Evolutionary conservation across 2,329 filamentous ascomycete genomes (phyloP).

Genomic region (Helminthosporium solani): DNA sequence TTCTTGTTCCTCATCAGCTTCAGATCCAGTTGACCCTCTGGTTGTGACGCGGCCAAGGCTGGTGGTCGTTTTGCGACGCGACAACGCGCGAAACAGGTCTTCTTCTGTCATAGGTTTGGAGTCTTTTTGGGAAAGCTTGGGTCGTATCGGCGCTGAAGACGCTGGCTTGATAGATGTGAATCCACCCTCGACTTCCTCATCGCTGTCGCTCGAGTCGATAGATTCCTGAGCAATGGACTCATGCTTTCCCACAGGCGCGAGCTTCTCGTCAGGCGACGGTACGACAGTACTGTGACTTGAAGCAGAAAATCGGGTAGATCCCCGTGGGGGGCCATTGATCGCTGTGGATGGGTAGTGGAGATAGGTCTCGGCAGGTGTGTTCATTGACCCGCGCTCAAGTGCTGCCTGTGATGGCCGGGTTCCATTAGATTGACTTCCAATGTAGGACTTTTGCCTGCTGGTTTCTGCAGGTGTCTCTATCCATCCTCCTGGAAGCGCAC

Average conservation of each 20-base stretch:
- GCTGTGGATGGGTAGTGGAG: constrained; percentile 14
- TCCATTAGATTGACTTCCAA: constrained; percentile 11
- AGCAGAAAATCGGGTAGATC: constrained; percentile 8
- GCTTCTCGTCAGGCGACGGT: constrained; percentile 14
- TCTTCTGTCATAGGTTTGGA: constrained; percentile 50
- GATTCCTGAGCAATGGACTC: constrained; percentile 4
- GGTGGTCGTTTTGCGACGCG: constrained; percentile 49
- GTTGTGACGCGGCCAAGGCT: constrained; percentile 28
- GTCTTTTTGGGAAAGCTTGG: constrained; percentile 17
- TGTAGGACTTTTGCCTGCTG: constrained; percentile 25
- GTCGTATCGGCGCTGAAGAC: constrained; percentile 15
- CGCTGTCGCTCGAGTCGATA: constrained; percentile 11
- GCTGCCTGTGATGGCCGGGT: constrained; percentile 6
- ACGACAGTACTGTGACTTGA: constrained; percentile 16
- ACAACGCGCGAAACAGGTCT: constrained; percentile 53
- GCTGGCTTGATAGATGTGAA: constrained; percentile 25
- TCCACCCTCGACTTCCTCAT: constrained; percentile 20
- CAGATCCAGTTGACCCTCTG: constrained; percentile 20
- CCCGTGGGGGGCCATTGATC: neutral
- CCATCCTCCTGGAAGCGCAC: constrained; percentile 39
- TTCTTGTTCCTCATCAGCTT: constrained; percentile 47
- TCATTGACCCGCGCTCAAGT: neutral
- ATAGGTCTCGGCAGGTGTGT: constrained; percentile 20
- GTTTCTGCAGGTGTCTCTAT: constrained; percentile 36
- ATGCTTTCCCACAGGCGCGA: constrained; percentile 1